A percentile compares a stretch with the other conserved stretches of the same genome.
phyloP scores from a whole-genome alignment of 345 rosid genomes.

The Syzygium aromaticum region DNA sequence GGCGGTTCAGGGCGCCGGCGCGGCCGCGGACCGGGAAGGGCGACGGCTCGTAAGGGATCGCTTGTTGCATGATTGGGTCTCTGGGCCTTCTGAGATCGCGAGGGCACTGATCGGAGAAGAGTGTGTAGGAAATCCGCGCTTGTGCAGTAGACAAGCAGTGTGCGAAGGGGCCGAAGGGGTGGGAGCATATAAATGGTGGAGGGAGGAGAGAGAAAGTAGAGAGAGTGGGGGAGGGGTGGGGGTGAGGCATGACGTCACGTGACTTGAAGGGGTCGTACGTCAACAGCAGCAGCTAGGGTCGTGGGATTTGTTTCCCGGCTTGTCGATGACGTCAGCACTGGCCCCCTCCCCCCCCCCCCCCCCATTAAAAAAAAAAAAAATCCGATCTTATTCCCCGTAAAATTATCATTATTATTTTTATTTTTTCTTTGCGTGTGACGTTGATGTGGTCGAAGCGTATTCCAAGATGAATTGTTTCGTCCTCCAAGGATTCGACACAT shows the following conservation, averaged over 20 bases:
- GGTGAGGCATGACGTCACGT: background rate
- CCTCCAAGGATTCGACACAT: background rate
- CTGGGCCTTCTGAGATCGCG: background rate
- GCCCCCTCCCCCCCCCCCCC: background rate
- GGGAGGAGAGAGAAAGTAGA: background rate
- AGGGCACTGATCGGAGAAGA: background rate
- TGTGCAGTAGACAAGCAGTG: background rate
- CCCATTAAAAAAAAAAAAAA: background rate
- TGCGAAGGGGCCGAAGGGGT: background rate
- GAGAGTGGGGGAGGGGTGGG: constrained; percentile 2
- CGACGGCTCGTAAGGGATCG: constrained; percentile 17
- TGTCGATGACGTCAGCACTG: background rate
- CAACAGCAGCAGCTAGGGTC: background rate
- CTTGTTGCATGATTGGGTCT: constrained; percentile 16
- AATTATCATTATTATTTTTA: rapidly evolving
- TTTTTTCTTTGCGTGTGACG: background rate
- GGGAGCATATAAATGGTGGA: background rate
- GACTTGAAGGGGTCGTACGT: background rate
- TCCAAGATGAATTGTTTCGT: background rate
- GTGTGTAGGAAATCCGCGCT: background rate
- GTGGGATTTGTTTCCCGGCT: background rate
- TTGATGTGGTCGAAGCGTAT: background rate
- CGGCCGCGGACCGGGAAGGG: background rate
- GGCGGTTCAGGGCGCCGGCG: background rate
- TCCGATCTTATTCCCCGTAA: background rate